Evolutionary conservation across 1,284 basidiomycete genomes (phyloP).

Genomic region (Trametes versicolor): DNA sequence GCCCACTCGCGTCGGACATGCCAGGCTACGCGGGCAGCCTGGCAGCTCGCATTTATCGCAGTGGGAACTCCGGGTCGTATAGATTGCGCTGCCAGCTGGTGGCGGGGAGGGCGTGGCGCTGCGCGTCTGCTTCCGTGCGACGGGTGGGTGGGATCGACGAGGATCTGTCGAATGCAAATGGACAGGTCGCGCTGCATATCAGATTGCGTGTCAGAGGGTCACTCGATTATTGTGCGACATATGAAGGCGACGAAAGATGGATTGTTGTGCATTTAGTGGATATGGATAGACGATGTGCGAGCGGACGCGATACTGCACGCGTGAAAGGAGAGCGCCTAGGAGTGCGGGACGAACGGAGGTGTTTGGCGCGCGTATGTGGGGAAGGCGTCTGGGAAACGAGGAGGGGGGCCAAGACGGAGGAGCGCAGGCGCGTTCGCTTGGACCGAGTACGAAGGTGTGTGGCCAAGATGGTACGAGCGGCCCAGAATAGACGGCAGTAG

Average conservation of each 20-base stretch:
- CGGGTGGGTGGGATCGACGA: slow-evolving; percentile 21
- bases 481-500: slow-evolving; percentile 3
- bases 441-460: not conserved
- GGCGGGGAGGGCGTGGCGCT: slow-evolving; percentile 19
- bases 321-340: not conserved
- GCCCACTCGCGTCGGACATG: slow-evolving; percentile 23
- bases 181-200: slow-evolving; percentile 9
- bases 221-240: not conserved
- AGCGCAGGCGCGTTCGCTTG: slow-evolving; percentile 1
- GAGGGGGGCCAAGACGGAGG: slow-evolving; percentile 20
- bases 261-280: slow-evolving; percentile 8
- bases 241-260: not conserved
- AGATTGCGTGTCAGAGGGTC: not conserved
- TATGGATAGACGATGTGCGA: not conserved
- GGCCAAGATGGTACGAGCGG: slow-evolving; percentile 7
- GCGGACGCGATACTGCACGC: not conserved
- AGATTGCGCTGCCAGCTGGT: slow-evolving; percentile 14
- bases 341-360: slow-evolving; percentile 16
- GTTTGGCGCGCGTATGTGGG: slow-evolving; percentile 3
- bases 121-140: slow-evolving; percentile 17
- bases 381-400: slow-evolving; percentile 16
- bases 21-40: slow-evolving; percentile 4
- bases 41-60: slow-evolving; percentile 26
- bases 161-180: slow-evolving; percentile 21
- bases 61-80: slow-evolving; percentile 29